These are phyloP conservation scores for Omphalea diandra DNA, from an alignment of 441 rosid genomes.

Conservation along the genomic window DNA sequence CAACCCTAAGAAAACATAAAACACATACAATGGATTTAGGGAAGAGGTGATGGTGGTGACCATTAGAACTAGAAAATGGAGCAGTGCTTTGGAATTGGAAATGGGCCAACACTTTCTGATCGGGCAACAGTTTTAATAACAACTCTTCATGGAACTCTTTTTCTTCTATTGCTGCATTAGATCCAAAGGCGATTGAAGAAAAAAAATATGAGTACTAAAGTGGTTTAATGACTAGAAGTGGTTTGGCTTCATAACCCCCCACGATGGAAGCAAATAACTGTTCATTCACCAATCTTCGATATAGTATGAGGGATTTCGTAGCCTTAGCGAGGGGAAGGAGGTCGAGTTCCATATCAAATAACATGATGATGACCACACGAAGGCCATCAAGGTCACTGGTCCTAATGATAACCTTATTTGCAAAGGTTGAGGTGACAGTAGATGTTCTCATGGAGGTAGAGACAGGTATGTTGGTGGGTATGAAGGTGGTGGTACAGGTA, in stretches of 20 bases:
- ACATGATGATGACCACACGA: conserved; percentile 54
- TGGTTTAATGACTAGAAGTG: conserved; percentile 77
- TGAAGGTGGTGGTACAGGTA: conserved; percentile 26
- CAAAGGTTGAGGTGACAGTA: conserved; percentile 25
- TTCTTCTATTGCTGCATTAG: conserved; percentile 22
- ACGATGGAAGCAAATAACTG: conserved; percentile 62
- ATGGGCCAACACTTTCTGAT: conserved; percentile 80
- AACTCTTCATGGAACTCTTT: conserved; percentile 80
- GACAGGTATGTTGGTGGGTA: conserved; percentile 38
- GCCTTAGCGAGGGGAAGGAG: conserved; percentile 49
- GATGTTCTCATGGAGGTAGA: conserved; percentile 40
- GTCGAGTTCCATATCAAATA: conserved; percentile 58
- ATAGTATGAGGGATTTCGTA: conserved; percentile 66
- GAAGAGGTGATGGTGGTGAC: conserved; percentile 93
- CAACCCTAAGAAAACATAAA: neutral
- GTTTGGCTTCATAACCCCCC: conserved; percentile 77
- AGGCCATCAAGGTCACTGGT: conserved; percentile 76
- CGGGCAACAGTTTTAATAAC: conserved; percentile 83
- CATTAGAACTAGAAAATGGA: conserved; percentile 63
- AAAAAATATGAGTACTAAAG: conserved; percentile 17
- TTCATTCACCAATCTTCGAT: conserved; percentile 86
- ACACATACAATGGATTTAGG: conserved; percentile 68
- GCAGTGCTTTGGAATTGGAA: conserved; percentile 75
- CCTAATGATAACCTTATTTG: conserved; percentile 48
- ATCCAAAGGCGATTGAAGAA: conserved; percentile 35